Base-by-base conservation (phyloP, 306 rosid genomes). In the Trifolium repens region DNA sequence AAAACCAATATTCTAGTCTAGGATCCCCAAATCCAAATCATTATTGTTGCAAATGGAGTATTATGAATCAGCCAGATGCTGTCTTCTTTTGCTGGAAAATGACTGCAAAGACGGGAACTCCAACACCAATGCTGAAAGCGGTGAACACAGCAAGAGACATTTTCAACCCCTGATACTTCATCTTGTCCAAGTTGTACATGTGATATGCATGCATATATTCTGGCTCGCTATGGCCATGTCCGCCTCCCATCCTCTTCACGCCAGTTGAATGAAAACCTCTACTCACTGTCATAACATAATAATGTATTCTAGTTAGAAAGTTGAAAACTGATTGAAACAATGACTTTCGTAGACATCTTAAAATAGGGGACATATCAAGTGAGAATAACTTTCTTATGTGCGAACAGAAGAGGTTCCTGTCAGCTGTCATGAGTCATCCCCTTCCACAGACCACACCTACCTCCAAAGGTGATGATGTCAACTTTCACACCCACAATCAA, bases 51-150 rank as follows among this genome's bases (percentile, higher is more conserved):
- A 52, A 58, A 66, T 27, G 32, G 17, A 40, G 52, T 32, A 10
- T 11, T 58, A 75, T 59, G 69, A 79, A 16, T 69, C 83, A 85
- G 2, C 11, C 79, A 82, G 89, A 85, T 57, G 86, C 83, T 63
- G 89, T 80, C 81, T 80, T 85, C 89, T 82, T 82, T 76, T 85
- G 89, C 81, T 85, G 89, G 83, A 82, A 85, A 63, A 79, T 37
- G 50, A 85, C 89, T n/a, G 89, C 89, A 69, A 1, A 85, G 73
- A 82, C 53, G 32, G 89, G 89, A 72, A 82, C 81, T 1, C 11
- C 83, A 69, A 73, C 89, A 70, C 89, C 89, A 17, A 85, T 73
- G 85, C 89, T 82, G 89, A 85, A 85, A 46, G 60, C 85, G 44
- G 79, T 58, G 79, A 85, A 77, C 26, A 85, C 89, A 8, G 83